Base-by-base conservation (phyloP, 352 stramenopile species). In the Phytophthora agathidicida region DNA sequence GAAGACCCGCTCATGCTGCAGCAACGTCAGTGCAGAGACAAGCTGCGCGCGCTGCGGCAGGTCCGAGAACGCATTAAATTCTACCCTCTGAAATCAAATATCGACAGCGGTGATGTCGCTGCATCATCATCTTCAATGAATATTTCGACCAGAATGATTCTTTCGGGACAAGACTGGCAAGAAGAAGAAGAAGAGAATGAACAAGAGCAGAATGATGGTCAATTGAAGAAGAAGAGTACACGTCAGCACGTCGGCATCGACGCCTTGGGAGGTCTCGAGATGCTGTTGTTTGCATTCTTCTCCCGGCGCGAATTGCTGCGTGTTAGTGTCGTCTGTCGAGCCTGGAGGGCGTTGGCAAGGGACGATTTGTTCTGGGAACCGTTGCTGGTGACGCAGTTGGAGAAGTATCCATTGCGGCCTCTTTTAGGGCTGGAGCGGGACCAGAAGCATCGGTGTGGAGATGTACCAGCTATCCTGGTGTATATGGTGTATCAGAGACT, bases 361-460 rank as follows among this genome's bases (percentile, higher is more conserved):
- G 65, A 84, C 46, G 72, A 93, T 48, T 38, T 79, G 6, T 76
- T 90, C 24, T 93, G 83, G 83, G 85, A 92, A 43, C 76, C 80
- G 45, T 46, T 80, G 39, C 69, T 94, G 1, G 26, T 86, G 14
- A 89, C 83, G 22, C 65, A 75, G 3, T 38, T 78, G 20, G 83
- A 93, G 37, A 64, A 57, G 16, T 91, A 93, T 56, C 77, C 79
- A n/a, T 57, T 93, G 38, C 83, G 83, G 0, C 32, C 54, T 16
- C 59, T 94, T 9, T 50, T 94, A 0, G 80, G 83, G 0, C 59
- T 89, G 17, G 67, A 72, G 22, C 37, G 44, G 42, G 43, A 66
- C 7, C 26, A 24, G 19, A 65, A 27, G 16, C 24, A 11, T 30
- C 30, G 20, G 45, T 6, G 35, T n/a, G 45, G 64, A 1, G 51